Evolutionary conservation across 345 rosid species (phyloP).

Genomic region (Sonneratia caseolaris): DNA sequence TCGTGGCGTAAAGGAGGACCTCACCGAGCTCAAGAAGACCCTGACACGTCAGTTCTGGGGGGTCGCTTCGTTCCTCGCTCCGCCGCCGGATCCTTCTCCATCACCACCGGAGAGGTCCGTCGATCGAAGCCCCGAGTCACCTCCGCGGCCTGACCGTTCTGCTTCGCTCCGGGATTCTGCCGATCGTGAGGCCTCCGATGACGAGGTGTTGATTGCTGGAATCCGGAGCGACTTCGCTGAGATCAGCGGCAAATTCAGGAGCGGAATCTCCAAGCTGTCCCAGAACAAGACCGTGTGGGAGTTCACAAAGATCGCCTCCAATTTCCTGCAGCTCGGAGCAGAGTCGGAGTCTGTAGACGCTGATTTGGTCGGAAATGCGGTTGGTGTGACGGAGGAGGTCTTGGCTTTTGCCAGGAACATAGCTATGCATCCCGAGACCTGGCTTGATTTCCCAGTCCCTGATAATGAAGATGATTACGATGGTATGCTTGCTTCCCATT

Average conservation of each 20-base stretch:
- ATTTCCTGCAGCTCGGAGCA: conserved; percentile 43
- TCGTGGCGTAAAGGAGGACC: conserved; percentile 78
- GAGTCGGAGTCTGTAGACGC: conserved; percentile 32
- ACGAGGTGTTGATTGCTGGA: conserved; percentile 39
- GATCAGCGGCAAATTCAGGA: conserved; percentile 48
- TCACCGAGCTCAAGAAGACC: conserved; percentile 67
- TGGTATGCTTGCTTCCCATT: conserved; percentile 25
- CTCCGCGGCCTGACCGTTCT: conserved; percentile 5
- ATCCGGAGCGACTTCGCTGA: conserved; percentile 70
- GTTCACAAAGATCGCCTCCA: conserved; percentile 53
- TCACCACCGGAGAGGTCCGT: conserved; percentile 11
- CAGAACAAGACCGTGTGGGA: conserved; percentile 54
- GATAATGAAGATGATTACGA: conserved; percentile 54
- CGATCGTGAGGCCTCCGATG: conserved; percentile 14
- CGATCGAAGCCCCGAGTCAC: conserved; percentile 1
- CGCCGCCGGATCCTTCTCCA: conserved; percentile 31
- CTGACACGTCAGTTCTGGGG: conserved; percentile 78
- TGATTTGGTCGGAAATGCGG: conserved; percentile 36
- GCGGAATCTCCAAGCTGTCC: conserved; percentile 54
- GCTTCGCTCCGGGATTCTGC: conserved; percentile 1
- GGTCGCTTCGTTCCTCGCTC: conserved; percentile 89
- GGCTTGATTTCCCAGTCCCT: conserved; percentile 81
- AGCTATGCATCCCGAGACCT: conserved; percentile 92
- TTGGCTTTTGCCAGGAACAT: conserved; percentile 67
- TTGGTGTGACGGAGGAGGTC: conserved; percentile 81